phyloP scores from a whole-genome alignment of 441 rosid species.

The Jatropha podagrica region DNA sequence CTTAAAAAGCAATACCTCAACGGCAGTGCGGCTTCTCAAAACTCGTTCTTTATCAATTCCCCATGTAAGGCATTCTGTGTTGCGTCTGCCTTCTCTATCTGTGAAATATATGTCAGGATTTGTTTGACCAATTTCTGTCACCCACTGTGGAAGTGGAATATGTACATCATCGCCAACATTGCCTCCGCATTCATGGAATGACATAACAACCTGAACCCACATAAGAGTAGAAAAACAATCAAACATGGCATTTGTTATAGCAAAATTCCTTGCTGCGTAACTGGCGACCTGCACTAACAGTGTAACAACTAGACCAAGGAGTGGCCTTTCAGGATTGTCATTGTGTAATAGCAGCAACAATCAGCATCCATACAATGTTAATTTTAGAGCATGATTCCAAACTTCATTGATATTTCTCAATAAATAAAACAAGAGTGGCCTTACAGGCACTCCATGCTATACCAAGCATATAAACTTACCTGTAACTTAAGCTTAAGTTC shows the following conservation, averaged over 20 bases:
- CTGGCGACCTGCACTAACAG: too few species aligned
- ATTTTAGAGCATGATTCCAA: not conserved
- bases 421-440: not conserved
- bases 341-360: not conserved
- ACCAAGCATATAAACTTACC: conserved; percentile 37
- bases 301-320: too few species aligned
- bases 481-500: conserved; percentile 85
- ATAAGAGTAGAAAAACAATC: not conserved
- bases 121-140: conserved; percentile 88
- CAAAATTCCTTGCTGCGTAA: too few species aligned
- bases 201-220: conserved; percentile 78
- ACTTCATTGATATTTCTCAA: not conserved
- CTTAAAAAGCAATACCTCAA: conserved; percentile 63
- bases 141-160: conserved; percentile 97
- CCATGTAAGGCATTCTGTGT: conserved; percentile 98
- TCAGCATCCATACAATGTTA: not conserved
- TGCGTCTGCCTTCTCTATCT: conserved; percentile 92
- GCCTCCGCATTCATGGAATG: conserved; percentile 93
- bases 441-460: too few species aligned
- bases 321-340: too few species aligned
- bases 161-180: conserved; percentile 28
- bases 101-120: conserved; percentile 96
- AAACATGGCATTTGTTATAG: not conserved
- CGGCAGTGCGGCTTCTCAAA: conserved; percentile 88
- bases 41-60: conserved; percentile 93